Evolutionary conservation across 1,284 basidiomycete genomes (phyloP).

Genomic region (Sporisorium scitamineum): DNA sequence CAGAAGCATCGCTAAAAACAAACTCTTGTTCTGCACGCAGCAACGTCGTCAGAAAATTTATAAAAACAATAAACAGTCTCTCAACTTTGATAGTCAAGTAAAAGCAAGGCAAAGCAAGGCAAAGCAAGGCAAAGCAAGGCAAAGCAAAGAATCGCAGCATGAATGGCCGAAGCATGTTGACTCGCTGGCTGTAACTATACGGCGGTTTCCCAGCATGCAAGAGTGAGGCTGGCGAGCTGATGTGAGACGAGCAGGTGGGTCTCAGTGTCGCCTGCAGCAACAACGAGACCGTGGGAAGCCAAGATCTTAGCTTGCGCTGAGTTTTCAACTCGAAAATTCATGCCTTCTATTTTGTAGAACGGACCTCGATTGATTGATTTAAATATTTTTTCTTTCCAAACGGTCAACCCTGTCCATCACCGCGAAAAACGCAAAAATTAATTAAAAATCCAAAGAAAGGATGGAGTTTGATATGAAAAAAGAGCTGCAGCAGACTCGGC

Average conservation of each 20-base stretch:
- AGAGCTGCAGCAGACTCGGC: neutral
- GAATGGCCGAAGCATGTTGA: neutral
- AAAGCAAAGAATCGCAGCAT: no score
- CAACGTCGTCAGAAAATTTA: no score
- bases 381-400: neutral
- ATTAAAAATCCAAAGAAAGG: neutral
- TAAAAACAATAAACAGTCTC: neutral
- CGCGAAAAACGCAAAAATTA: no score
- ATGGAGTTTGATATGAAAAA: no score
- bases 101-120: no score
- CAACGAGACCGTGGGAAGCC: conserved; percentile 28
- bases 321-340: conserved; percentile 1
- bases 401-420: neutral
- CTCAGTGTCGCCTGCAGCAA: conserved; percentile 2
- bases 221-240: no score
- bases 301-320: conserved; percentile 13
- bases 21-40: no score
- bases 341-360: conserved; percentile 8
- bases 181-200: no score
- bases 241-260: no score
- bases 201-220: no score
- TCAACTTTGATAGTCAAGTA: no score
- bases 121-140: no score
- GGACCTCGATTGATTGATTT: conserved; percentile 14
- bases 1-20: neutral